Conservation (phyloP, 805 yeast genomes). For the Candida coleopterorum region DNA sequence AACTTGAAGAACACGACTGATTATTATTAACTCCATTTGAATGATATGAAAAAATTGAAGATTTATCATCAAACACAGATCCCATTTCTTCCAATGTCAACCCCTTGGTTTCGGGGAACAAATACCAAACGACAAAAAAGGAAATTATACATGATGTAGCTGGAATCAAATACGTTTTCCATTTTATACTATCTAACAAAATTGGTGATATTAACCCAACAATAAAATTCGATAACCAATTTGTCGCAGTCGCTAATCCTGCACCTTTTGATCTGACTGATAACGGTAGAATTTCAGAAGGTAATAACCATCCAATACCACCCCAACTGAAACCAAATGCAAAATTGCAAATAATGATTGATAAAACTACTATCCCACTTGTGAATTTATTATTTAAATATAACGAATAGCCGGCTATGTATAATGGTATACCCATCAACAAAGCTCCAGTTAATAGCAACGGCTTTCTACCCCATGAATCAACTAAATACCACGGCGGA, state of each 20-base stretch:
- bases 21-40: conserved; percentile 17
- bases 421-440: conserved; percentile 70
- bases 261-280: conserved; percentile 87
- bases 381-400: conserved; percentile 40
- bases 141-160: conserved; percentile 74
- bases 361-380: conserved; percentile 65
- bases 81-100: conserved; percentile 90
- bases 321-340: conserved; percentile 92
- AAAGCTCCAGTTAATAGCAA: conserved; percentile 74
- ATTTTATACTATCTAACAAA: conserved; percentile 66
- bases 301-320: conserved; percentile 87
- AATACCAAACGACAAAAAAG: conserved; percentile 61
- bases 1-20: conserved; percentile 4
- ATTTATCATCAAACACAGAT: conserved; percentile 67
- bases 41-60: conserved; percentile 40
- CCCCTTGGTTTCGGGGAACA: conserved; percentile 90
- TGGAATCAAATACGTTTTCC: conserved; percentile 81
- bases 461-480: conserved; percentile 89
- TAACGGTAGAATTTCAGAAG: conserved; percentile 77
- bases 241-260: conserved; percentile 83
- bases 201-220: conserved; percentile 93
- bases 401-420: conserved; percentile 55
- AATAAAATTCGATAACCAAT: conserved; percentile 88
- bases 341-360: conserved; percentile 77
- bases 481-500: conserved; percentile 90